phyloP scores from a whole-genome alignment of 345 rosid species.

The Kernera saxatilis region DNA sequence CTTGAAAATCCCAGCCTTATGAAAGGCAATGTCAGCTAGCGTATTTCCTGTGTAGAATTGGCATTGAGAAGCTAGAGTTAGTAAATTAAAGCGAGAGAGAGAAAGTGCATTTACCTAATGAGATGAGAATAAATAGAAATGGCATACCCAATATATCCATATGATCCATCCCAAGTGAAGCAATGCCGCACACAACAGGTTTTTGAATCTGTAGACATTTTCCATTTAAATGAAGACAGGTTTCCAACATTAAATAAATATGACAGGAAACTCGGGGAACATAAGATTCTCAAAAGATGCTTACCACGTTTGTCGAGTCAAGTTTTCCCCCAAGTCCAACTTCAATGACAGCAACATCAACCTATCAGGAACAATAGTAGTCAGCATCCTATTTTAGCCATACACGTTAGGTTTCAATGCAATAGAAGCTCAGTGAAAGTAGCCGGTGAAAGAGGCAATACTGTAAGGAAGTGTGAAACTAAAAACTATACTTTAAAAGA shows the following conservation, averaged over 20 bases:
- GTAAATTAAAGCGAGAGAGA: background rate
- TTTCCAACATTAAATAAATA: background rate
- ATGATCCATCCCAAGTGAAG: constrained; percentile 92
- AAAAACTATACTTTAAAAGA: background rate
- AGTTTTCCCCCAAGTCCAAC: constrained; percentile 75
- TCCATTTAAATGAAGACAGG: background rate
- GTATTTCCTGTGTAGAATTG: constrained; percentile 55
- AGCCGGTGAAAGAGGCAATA: background rate
- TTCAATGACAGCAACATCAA: constrained; percentile 85
- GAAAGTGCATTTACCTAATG: background rate
- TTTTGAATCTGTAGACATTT: constrained; percentile 56
- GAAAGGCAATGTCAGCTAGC: constrained; percentile 62
- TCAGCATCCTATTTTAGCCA: constrained; percentile 1
- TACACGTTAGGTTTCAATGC: background rate
- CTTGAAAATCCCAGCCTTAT: constrained; percentile 96
- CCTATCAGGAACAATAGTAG: constrained; percentile 40
- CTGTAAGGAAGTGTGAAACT: background rate
- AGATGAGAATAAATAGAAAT: background rate
- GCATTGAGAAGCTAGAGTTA: constrained; percentile 8
- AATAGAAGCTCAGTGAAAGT: background rate
- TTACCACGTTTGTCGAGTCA: constrained; percentile 87
- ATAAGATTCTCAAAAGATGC: constrained; percentile 20
- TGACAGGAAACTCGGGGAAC: background rate
- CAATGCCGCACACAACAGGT: constrained; percentile 81
- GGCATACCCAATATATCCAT: constrained; percentile 56